These are phyloP conservation scores for Xylaria sp. DNA, from an alignment of 2,329 filamentous ascomycete genomes.

Conservation along the genomic window DNA sequence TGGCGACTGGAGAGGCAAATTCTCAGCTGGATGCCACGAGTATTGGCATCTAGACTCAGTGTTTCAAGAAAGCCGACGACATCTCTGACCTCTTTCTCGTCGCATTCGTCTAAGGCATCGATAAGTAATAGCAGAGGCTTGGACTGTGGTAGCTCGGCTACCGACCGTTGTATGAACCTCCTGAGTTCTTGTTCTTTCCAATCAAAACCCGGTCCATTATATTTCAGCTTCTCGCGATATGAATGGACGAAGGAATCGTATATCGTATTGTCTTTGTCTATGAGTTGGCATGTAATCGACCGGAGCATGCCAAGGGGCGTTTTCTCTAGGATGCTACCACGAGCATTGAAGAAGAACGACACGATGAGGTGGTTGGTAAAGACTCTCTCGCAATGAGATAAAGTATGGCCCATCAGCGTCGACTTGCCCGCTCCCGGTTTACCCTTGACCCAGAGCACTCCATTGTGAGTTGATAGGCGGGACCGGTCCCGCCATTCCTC, in stretches of 20 bases:
- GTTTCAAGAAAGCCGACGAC: slow-evolving; percentile 15
- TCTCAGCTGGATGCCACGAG: neutral
- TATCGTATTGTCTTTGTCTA: slow-evolving; percentile 20
- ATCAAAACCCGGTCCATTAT: neutral
- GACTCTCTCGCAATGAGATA: slow-evolving; percentile 15
- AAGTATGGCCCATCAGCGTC: slow-evolving; percentile 43
- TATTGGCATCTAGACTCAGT: neutral
- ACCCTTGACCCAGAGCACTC: slow-evolving; percentile 48
- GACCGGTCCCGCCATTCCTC: slow-evolving; percentile 36
- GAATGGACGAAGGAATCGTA: neutral
- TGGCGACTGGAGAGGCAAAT: slow-evolving; percentile 22
- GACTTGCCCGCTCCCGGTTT: slow-evolving; percentile 47
- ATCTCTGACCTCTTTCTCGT: neutral
- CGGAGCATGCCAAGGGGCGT: slow-evolving; percentile 39
- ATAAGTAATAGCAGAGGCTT: slow-evolving; percentile 6
- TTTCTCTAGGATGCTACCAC: slow-evolving; percentile 40
- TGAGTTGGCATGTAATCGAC: slow-evolving; percentile 40
- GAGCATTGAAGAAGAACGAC: slow-evolving; percentile 42
- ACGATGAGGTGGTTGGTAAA: slow-evolving; percentile 32
- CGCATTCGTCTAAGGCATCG: slow-evolving; percentile 27
- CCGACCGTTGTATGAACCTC: slow-evolving; percentile 10
- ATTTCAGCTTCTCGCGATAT: neutral
- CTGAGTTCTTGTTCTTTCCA: slow-evolving; percentile 8
- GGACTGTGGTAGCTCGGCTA: neutral
- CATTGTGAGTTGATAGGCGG: slow-evolving; percentile 33